These are phyloP conservation scores for Ceratorhiza oryzae-sativae DNA, from an alignment of 1,284 basidiomycete species.

Conservation along the genomic window DNA sequence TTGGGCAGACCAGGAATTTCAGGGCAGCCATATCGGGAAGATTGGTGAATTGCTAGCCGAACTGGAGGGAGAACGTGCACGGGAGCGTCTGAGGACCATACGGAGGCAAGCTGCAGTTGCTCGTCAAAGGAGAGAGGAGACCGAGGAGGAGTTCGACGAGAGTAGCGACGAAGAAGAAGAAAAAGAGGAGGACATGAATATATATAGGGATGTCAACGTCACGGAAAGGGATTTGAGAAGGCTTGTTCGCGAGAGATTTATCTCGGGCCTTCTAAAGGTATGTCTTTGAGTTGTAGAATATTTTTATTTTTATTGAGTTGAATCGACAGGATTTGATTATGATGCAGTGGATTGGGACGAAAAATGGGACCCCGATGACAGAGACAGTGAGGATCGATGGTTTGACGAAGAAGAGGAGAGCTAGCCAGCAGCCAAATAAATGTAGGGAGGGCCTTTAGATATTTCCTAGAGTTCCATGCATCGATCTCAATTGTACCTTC, in stretches of 20 bases:
- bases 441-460: background rate
- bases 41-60: slow-evolving; percentile 67
- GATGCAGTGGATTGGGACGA: slow-evolving; percentile 79
- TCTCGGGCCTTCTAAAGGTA: slow-evolving; percentile 77
- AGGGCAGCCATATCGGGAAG: slow-evolving; percentile 70
- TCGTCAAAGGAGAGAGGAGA: slow-evolving; percentile 59
- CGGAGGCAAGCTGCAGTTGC: slow-evolving; percentile 56
- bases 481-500: background rate
- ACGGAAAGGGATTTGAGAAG: slow-evolving; percentile 46
- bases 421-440: background rate
- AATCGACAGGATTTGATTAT: slow-evolving; percentile 74
- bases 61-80: slow-evolving; percentile 77
- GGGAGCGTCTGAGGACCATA: slow-evolving; percentile 61
- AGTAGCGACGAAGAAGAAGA: slow-evolving; percentile 59
- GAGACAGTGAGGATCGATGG: slow-evolving; percentile 73
- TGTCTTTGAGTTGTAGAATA: slow-evolving; percentile 47
- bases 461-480: background rate
- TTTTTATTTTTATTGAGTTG: no score
- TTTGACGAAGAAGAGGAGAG: slow-evolving; percentile 72
- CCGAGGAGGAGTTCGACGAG: slow-evolving; percentile 67
- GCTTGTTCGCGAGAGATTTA: slow-evolving; percentile 68
- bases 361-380: slow-evolving; percentile 64
- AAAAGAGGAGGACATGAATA: slow-evolving; percentile 36
- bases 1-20: slow-evolving; percentile 70
- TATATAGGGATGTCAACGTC: slow-evolving; percentile 56